Evolutionary conservation across 306 rosid species (phyloP).

Genomic region (Fagus sylvatica): DNA sequence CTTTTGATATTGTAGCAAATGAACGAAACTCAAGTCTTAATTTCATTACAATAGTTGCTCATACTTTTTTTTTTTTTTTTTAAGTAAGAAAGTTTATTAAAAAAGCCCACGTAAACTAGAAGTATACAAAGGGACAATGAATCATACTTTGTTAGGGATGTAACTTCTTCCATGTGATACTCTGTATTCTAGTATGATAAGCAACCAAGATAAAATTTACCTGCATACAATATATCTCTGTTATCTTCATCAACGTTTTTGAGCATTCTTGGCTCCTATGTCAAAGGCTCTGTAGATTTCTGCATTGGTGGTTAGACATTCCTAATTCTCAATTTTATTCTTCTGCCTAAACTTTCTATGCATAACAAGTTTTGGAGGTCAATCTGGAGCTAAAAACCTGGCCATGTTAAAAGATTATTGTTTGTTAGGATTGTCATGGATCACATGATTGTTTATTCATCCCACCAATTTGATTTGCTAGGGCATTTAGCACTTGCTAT

Average conservation of each 20-base stretch:
- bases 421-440: background rate
- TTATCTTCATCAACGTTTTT: background rate
- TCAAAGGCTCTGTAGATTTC: background rate
- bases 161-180: background rate
- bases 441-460: background rate
- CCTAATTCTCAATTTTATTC: background rate
- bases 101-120: too few species aligned
- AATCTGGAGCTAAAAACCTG: background rate
- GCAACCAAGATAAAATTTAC: background rate
- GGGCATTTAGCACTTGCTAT: background rate
- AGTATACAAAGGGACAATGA: too few species aligned
- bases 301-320: background rate
- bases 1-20: background rate
- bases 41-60: background rate
- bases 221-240: background rate
- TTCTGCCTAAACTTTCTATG: background rate
- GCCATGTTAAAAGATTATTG: background rate
- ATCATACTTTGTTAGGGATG: conserved; percentile 10
- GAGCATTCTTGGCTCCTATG: background rate
- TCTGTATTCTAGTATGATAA: background rate
- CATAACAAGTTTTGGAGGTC: background rate
- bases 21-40: too few species aligned
- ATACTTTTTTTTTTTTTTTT: too few species aligned
- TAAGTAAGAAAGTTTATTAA: too few species aligned
- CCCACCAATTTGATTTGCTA: background rate